Evolutionary conservation across 148 eudicot species (phyloP), one percentile per base, ranked within the genome.

Genomic region (Polygonum maritimum): DNA sequence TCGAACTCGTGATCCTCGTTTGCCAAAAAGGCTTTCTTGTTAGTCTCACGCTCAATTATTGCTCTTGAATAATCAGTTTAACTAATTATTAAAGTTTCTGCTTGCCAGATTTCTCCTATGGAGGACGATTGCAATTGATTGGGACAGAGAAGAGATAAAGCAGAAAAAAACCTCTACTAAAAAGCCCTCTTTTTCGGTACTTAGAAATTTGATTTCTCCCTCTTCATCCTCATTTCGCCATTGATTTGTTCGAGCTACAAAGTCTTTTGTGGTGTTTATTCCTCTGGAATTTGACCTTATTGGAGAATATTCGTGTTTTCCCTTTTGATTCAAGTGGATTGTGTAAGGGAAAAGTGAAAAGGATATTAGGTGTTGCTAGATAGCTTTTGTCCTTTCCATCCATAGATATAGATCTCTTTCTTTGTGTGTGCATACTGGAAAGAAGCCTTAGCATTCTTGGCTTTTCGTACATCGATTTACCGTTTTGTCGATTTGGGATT

Each of bases 241-340:
- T 67, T 67, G 44, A 67, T 15, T 67, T 35, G 71, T 65, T 19
- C 38, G 44, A 67, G 71, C 71, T 67, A n/a, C 15, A 35, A 57
- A n/a, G 45, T 67, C 21, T 36, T 60, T 38, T 11, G 19, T 67
- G 21, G 36, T 63, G 26, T 9, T 26, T 31, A 22, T 31, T 18
- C 15, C 36, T 60, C 35, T 38, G 45, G 71, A 67, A 67, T 67
- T 67, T 15, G 44, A 67, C 36, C n/a, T 7, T 67, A 67, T 67
- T 67, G 71, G 71, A 38, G 71, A 67, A 67, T 67, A 67, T 67
- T 63, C 22, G 71, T 67, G 71, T 67, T 67, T 67, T 67, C 3
- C 11, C 45, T 67, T 65, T 12, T 65, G 33, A 60, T 60, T 60
- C 19, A 33, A 33, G 41, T 65, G 41, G 18, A 57, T 57, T 57